Conservation (phyloP, 176 grass and related monocot genomes). For the Oryza meridionalis region DNA sequence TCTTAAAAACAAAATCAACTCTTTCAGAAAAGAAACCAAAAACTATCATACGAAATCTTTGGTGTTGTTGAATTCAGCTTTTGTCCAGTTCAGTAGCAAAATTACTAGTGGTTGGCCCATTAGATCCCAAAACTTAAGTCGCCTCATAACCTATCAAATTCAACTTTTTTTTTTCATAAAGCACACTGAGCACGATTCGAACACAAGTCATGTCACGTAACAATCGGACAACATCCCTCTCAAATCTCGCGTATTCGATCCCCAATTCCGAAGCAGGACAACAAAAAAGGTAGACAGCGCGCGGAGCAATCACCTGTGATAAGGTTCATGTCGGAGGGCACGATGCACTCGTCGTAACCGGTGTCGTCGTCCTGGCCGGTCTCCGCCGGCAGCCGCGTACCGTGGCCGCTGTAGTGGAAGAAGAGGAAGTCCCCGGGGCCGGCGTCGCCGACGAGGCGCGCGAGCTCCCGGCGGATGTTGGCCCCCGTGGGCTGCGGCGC, state of each 20-base stretch:
- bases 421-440: constrained; percentile 69
- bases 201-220: neutral
- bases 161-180: too few relatives aligned
- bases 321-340: constrained; percentile 82
- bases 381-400: constrained; percentile 69
- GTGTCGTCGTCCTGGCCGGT: constrained; percentile 93
- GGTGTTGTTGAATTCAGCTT: neutral
- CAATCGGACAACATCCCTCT: neutral
- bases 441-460: constrained; percentile 59
- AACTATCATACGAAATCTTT: neutral
- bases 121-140: neutral
- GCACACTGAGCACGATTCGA: neutral
- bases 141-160: neutral
- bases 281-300: neutral
- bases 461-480: constrained; percentile 59
- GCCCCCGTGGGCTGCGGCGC: constrained; percentile 49
- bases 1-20: neutral
- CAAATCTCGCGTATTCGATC: constrained; percentile 25
- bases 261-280: neutral
- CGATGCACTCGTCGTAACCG: constrained; percentile 93
- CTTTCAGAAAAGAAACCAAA: neutral
- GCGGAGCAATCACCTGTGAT: constrained; percentile 58
- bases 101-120: neutral
- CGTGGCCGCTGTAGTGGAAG: constrained; percentile 96
- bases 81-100: neutral